Evolutionary conservation across 176 grass and related monocot genomes (phyloP).

Genomic region (Typha latifolia): DNA sequence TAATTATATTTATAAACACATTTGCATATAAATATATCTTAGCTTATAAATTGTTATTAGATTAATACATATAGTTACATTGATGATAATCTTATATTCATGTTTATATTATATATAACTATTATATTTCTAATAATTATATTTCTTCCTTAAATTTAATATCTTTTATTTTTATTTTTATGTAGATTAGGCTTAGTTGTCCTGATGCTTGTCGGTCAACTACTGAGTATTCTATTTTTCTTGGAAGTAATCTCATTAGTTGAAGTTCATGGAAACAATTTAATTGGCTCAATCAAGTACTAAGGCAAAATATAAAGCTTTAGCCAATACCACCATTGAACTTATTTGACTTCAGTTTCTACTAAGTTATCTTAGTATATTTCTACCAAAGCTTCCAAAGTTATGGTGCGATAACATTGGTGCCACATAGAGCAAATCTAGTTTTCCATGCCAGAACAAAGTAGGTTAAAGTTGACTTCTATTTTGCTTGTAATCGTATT

Average conservation of each 20-base stretch:
- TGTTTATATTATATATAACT: too few relatives aligned
- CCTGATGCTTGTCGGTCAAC: conserved; percentile 5
- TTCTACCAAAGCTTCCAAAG: not conserved
- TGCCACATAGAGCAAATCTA: not conserved
- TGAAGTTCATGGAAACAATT: conserved; percentile 10
- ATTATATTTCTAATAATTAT: too few relatives aligned
- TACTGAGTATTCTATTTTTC: not conserved
- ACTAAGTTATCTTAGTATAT: not conserved
- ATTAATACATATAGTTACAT: too few relatives aligned
- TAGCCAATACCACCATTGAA: conserved; percentile 4
- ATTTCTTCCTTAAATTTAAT: not conserved
- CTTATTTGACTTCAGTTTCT: conserved; percentile 1
- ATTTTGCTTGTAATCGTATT: conserved; percentile 1
- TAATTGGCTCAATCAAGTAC: conserved; percentile 1
- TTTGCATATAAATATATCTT: too few relatives aligned
- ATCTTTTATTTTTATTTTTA: conserved; percentile 8
- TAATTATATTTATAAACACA: too few relatives aligned
- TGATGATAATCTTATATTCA: not conserved
- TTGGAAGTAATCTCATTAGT: not conserved
- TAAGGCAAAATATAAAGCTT: conserved; percentile 4
- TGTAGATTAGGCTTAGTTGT: conserved; percentile 12
- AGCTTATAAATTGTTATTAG: too few relatives aligned
- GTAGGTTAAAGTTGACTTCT: conserved; percentile 12
- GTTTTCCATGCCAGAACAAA: conserved; percentile 19
- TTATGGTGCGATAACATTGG: conserved; percentile 20